Evolutionary conservation across 768 basidiomycete species (phyloP), one percentile per base, ranked within the genome.

Genomic region (Phanerodontia chrysosporium): DNA sequence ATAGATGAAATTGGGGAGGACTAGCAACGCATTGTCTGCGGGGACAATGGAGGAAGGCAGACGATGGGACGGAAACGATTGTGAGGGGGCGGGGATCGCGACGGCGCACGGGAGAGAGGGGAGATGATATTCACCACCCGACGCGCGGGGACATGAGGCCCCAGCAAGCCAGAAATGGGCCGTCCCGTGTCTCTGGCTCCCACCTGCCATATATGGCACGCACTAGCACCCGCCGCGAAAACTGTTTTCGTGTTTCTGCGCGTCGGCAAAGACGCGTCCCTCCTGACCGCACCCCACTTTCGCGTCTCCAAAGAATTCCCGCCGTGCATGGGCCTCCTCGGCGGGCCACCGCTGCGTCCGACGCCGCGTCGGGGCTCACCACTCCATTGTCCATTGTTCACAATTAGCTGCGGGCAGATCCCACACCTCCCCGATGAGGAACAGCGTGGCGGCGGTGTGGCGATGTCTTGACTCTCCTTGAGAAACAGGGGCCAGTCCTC

Each of bases 141-240:
- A 32, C 39, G 53, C 55, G 55, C 55, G 36, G 39, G 9, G 42
- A 46, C 51, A 24, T 27, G 21, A 9, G 32, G 21, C 51, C 58
- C 58, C 58, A 59, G 58, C 28, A 13, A 24, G 14, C 58, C 58
- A 29, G 14, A 59, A 27, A 42, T 27, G 58, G 58, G 13, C 14
- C 16, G 39, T 10, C 18, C 58, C 58, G 58, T 28, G 58, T 59
- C 58, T 35, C 21, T 39, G 58, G 58, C n/a, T 48, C 51, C 14
- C 1, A 10, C 12, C 30, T 53, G 14, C 58, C 58, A 27, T 24
- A 36, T 54, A 28, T 25, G 51, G 51, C 13, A 4, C 13, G 14
- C 45, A 29, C 52, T 52, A 45, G 30, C 39, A 8, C n/a, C 10
- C 46, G 16, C 22, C 52, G 52, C 36, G 52, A 36, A 36, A 53